Base-by-base conservation (phyloP, 176 grass and related monocot species). In the Oryza glumipatula region DNA sequence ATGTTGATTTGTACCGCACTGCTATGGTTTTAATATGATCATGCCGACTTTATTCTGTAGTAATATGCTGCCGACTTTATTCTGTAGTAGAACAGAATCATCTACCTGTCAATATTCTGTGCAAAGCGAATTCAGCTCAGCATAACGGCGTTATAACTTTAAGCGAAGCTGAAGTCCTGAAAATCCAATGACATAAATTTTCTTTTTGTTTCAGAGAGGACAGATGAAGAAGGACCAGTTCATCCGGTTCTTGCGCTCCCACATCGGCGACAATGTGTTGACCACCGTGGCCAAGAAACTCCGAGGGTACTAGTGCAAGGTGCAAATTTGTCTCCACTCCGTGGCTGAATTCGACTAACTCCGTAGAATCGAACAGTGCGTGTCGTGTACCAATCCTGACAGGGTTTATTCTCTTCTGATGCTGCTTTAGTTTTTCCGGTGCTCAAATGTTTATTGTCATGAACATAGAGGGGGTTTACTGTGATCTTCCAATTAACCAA, bases 171-270 rank as follows among this genome's bases (percentile, higher is more conserved):
- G 33, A 58, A 41, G 15, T 70, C 26, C 35, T 58, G 49, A 33
- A 83, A 19, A 48, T 58, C 26, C 65, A 65, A 45, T 43, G 60
- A 41, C 35, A 56, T 38, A 23, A 1, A 10, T 23, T 56, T 73
- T 13, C 8, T 68, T 77, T 82, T 26, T 82, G 28, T 39, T 90
- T 70, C 91, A 98, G 96, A 94, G 56, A 80, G 91, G 88, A 19
- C 91, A 87, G 72, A 87, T 98, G 2, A 88, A 72, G 73, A 98
- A 94, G 84, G 83, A 89, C 0, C 66, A 87, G 6, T 98, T 98
- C 87, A 90, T 95, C 48, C 83, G 77, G 16, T 89, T 77, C 76
- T 75, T 98, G 80, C 89, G 93, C 66, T 36, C 36, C 3, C 65
- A 75, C 56, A 65, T 84, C 60, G 96, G 93, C 23, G 96, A 98